Conservation (phyloP, 2,329 filamentous ascomycete genomes). For the Xylaria sp. region DNA sequence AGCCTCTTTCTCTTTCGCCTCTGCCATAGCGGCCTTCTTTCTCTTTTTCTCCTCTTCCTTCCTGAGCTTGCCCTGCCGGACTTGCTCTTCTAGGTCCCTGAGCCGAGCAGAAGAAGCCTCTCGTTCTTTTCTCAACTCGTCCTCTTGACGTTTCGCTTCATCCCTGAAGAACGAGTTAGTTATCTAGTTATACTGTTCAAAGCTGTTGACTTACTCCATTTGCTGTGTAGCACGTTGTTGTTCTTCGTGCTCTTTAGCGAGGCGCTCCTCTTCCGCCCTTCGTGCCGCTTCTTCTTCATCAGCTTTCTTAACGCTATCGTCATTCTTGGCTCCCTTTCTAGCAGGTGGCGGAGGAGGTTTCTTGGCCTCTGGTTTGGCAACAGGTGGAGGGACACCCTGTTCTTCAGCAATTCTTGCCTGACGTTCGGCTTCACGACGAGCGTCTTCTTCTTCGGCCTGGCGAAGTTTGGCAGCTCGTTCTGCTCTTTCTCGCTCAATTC, state of each 20-base stretch:
- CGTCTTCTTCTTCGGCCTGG: conserved; percentile 94
- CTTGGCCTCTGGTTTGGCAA: conserved; percentile 61
- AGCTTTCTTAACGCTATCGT: conserved; percentile 55
- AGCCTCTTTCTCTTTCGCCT: conserved; percentile 88
- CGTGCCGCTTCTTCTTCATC: conserved; percentile 64
- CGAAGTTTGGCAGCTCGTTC: conserved; percentile 88
- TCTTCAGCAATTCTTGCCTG: conserved; percentile 86
- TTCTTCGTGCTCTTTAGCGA: conserved; percentile 77
- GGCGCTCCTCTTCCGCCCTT: conserved; percentile 72
- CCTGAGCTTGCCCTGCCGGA: conserved; percentile 90
- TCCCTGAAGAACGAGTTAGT: conserved; percentile 63
- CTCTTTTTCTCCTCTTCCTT: conserved; percentile 96
- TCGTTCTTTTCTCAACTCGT: conserved; percentile 81
- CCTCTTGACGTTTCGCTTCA: conserved; percentile 78
- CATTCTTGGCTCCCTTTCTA: conserved; percentile 73
- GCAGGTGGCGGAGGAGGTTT: conserved; percentile 82
- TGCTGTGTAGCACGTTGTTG: conserved; percentile 78
- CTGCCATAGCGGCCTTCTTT: conserved; percentile 87
- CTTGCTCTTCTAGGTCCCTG: conserved; percentile 91
- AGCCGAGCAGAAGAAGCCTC: conserved; percentile 84
- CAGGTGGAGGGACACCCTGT: conserved; percentile 70
- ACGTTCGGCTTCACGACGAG: conserved; percentile 85
- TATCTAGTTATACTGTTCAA: conserved; percentile 5
- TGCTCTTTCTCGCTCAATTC: conserved; percentile 85
- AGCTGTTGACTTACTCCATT: conserved; percentile 78